Conservation (phyloP, 306 rosid genomes). For the Vigna reflexopilosa region DNA sequence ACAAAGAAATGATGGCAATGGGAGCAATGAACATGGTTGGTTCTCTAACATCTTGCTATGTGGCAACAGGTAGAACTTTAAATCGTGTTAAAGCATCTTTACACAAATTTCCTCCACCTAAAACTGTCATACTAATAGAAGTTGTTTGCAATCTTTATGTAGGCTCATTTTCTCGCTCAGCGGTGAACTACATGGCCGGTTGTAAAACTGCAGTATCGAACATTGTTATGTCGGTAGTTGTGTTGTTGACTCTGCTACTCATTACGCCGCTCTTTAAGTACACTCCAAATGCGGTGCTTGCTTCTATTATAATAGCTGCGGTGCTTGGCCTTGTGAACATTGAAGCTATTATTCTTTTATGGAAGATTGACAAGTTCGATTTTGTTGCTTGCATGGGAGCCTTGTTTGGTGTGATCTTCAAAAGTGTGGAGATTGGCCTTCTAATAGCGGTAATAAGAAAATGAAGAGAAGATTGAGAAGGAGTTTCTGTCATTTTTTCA, state of each 20-base stretch:
- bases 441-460: constrained; percentile 65
- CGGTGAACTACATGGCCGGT: constrained; percentile 91
- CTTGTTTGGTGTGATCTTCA: constrained; percentile 84
- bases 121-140: background rate
- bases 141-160: constrained; percentile 18
- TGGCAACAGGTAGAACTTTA: constrained; percentile 67
- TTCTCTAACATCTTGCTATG: constrained; percentile 84
- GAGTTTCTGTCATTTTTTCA: background rate
- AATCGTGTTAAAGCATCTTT: constrained; percentile 1
- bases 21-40: constrained; percentile 90
- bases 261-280: constrained; percentile 84
- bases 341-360: constrained; percentile 59
- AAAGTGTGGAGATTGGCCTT: constrained; percentile 82
- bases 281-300: constrained; percentile 89
- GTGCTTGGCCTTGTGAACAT: constrained; percentile 62
- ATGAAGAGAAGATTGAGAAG: background rate
- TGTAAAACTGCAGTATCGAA: constrained; percentile 83
- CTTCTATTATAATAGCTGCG: constrained; percentile 77
- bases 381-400: constrained; percentile 92
- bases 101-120: background rate
- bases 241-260: constrained; percentile 61
- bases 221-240: constrained; percentile 76
- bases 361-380: constrained; percentile 87
- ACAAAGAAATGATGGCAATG: constrained; percentile 93
- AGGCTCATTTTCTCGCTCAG: constrained; percentile 93